phyloP scores from a whole-genome alignment of 257 asterid genomes.

The Echites panduratus region DNA sequence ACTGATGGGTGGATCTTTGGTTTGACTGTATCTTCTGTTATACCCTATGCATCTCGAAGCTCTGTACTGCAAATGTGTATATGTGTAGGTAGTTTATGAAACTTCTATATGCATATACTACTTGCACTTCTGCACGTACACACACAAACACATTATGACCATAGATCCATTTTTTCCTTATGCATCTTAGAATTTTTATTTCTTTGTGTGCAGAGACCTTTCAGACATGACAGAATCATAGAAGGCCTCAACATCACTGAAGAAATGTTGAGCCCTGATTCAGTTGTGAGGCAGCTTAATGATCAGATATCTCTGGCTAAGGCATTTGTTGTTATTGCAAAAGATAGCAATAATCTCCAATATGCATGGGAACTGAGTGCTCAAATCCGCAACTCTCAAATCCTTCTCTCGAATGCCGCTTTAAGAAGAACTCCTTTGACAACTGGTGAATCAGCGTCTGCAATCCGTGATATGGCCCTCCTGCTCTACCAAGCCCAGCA shows the following conservation, averaged over 20 bases:
- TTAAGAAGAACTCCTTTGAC: constrained; percentile 39
- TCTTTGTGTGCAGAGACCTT: constrained; percentile 27
- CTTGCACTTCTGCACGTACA: not conserved
- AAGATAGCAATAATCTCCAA: constrained; percentile 42
- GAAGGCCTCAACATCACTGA: constrained; percentile 40
- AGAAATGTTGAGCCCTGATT: constrained; percentile 39
- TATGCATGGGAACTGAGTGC: constrained; percentile 50
- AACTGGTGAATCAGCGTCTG: constrained; percentile 31
- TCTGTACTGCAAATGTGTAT: not conserved
- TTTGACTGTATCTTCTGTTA: not conserved
- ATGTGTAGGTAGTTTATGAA: not conserved
- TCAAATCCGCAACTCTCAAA: constrained; percentile 40
- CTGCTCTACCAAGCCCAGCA: constrained; percentile 46
- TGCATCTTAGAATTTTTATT: not conserved
- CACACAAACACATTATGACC: not conserved
- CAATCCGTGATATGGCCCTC: constrained; percentile 41
- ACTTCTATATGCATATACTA: not conserved
- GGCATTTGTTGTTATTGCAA: constrained; percentile 40
- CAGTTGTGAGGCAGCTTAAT: constrained; percentile 37
- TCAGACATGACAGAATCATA: constrained; percentile 27
- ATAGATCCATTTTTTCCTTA: not conserved
- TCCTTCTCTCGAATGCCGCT: constrained; percentile 42
- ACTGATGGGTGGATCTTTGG: not conserved
- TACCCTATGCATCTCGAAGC: not conserved
- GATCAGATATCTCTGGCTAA: constrained; percentile 52